Conservation (phyloP, 1,139 yeast species). For the Nadsonia commutata region DNA sequence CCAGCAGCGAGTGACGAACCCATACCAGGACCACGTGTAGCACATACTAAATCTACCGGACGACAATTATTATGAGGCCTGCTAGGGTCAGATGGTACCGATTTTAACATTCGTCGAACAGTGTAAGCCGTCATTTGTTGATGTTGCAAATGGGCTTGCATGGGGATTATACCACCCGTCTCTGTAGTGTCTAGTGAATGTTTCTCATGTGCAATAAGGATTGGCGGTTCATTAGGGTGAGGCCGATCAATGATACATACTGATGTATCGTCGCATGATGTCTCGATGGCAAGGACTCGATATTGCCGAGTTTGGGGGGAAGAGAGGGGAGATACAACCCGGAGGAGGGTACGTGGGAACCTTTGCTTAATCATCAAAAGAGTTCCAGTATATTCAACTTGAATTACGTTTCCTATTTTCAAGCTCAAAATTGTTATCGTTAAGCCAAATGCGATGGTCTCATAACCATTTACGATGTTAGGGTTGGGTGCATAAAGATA, state of each 20-base stretch:
- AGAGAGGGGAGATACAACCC: no score
- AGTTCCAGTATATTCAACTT: no score
- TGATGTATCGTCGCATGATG: slow-evolving; percentile 93
- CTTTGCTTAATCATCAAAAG: no score
- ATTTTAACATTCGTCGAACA: slow-evolving; percentile 25
- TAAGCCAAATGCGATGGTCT: no score
- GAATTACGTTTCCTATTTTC: no score
- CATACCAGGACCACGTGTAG: slow-evolving; percentile 97
- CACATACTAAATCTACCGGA: slow-evolving; percentile 68
- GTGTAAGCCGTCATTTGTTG: slow-evolving; percentile 38
- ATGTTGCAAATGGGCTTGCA: slow-evolving; percentile 73
- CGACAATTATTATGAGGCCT: slow-evolving; percentile 14
- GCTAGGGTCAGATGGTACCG: neutral
- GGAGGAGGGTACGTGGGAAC: no score
- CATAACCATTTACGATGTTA: no score
- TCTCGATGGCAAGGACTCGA: slow-evolving; percentile 65
- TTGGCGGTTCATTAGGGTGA: slow-evolving; percentile 27
- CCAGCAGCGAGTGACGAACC: slow-evolving; percentile 76
- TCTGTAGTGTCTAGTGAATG: slow-evolving; percentile 49
- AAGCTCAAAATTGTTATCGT: no score
- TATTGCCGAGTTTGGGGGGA: neutral
- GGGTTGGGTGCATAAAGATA: no score
- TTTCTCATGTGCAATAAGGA: slow-evolving; percentile 45
- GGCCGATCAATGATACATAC: slow-evolving; percentile 56
- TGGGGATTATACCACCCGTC: slow-evolving; percentile 85